Percentiles rank a stretch among this genome's conserved stretches.
These are phyloP conservation scores for Pythium periplocum DNA, from an alignment of 352 stramenopile genomes.

Conservation along the genomic window DNA sequence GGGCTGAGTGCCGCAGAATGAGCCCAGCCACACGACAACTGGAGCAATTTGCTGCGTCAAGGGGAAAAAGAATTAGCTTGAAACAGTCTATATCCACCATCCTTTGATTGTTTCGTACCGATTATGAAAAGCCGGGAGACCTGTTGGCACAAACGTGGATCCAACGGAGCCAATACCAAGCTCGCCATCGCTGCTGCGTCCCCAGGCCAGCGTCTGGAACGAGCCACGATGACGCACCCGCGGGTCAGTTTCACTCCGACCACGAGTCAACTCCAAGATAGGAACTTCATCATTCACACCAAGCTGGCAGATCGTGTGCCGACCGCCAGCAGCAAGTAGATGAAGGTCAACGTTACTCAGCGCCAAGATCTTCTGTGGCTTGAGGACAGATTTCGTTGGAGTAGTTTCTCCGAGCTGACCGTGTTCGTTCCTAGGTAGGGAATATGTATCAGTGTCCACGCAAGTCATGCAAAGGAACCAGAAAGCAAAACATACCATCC, in stretches of 20 bases:
- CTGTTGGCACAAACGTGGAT: conserved; percentile 8
- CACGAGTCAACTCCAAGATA: conserved; percentile 6
- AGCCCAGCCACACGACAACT: conserved; percentile 26
- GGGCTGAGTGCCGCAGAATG: conserved; percentile 20
- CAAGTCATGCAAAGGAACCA: no score
- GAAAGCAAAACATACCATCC: conserved; percentile 12
- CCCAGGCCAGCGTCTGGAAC: conserved; percentile 27
- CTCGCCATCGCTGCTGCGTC: conserved; percentile 33
- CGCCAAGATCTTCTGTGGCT: conserved; percentile 16
- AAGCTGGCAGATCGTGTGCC: conserved; percentile 31
- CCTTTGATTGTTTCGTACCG: not conserved
- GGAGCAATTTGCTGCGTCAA: not conserved
- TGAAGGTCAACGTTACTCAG: conserved; percentile 19
- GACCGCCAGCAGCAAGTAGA: conserved; percentile 23
- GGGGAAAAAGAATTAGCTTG: no score
- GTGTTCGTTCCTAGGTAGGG: conserved; percentile 22
- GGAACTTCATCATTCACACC: conserved; percentile 10
- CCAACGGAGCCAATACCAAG: conserved; percentile 24
- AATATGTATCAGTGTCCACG: no score
- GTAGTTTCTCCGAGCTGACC: conserved; percentile 24
- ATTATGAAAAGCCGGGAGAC: conserved; percentile 12
- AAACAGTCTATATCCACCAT: no score
- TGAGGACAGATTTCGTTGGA: conserved; percentile 9
- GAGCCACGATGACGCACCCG: conserved; percentile 7
- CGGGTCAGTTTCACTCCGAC: conserved; percentile 16